phyloP scores from a whole-genome alignment of 2,329 filamentous ascomycete species.

The Massarina eburnea region DNA sequence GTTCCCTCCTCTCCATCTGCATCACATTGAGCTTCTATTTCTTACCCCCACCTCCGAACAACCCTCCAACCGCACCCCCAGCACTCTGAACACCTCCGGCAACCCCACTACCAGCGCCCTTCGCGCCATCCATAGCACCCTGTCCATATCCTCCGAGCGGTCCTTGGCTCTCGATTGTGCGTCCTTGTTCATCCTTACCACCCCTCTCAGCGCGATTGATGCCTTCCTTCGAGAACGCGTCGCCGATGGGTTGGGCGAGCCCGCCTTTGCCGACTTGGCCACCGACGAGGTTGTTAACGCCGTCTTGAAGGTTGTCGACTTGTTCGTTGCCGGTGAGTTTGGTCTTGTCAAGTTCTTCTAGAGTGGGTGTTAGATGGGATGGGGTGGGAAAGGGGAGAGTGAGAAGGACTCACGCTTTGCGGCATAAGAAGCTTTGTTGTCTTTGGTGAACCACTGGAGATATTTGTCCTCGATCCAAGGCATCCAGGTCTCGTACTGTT shows the following conservation, averaged over 20 bases:
- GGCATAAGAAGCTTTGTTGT: slow-evolving; percentile 74
- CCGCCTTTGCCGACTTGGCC: slow-evolving; percentile 70
- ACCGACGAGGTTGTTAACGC: slow-evolving; percentile 62
- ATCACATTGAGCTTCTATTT: slow-evolving; percentile 12
- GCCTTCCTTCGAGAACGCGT: slow-evolving; percentile 64
- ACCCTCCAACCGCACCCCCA: slow-evolving; percentile 25
- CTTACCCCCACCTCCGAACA: slow-evolving; percentile 21
- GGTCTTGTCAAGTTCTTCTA: slow-evolving; percentile 68
- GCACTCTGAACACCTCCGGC: slow-evolving; percentile 29
- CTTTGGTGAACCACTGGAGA: slow-evolving; percentile 71
- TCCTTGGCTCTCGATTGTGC: slow-evolving; percentile 44
- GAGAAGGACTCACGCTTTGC: slow-evolving; percentile 59
- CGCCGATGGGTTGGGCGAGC: slow-evolving; percentile 64
- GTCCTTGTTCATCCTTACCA: slow-evolving; percentile 63
- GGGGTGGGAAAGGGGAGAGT: background rate
- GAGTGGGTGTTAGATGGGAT: background rate
- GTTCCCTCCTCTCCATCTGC: slow-evolving; percentile 11
- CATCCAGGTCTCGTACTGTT: slow-evolving; percentile 74
- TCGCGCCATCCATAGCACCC: slow-evolving; percentile 35
- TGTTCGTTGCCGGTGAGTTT: slow-evolving; percentile 69
- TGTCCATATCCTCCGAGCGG: slow-evolving; percentile 37
- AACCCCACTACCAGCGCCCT: slow-evolving; percentile 24
- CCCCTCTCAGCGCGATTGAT: slow-evolving; percentile 65
- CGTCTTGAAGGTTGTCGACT: slow-evolving; percentile 69
- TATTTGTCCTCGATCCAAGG: slow-evolving; percentile 77